Evolutionary conservation across 2,329 filamentous ascomycete species (phyloP).

Genomic region (Aureobasidium sp.): DNA sequence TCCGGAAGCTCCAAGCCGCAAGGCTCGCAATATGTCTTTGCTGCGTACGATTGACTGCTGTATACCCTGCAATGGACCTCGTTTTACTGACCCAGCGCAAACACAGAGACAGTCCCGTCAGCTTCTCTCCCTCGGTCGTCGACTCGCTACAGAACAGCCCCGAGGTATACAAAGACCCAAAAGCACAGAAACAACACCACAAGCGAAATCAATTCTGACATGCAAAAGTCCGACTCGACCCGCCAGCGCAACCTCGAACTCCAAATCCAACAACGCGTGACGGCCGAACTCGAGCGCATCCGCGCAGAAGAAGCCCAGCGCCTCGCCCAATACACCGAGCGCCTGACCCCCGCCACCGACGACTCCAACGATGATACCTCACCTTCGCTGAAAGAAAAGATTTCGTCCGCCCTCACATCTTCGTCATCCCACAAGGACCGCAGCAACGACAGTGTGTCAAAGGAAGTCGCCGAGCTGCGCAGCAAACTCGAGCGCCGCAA

Average conservation of each 20-base stretch:
- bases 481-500: conserved; percentile 47
- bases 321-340: conserved; percentile 60
- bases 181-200: background rate
- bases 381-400: conserved; percentile 21
- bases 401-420: conserved; percentile 23
- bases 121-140: conserved; percentile 74
- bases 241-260: conserved; percentile 78
- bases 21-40: conserved; percentile 54
- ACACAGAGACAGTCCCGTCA: conserved; percentile 53
- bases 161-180: conserved; percentile 56
- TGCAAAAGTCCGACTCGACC: conserved; percentile 71
- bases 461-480: conserved; percentile 51
- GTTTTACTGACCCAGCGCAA: background rate
- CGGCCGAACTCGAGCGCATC: conserved; percentile 74
- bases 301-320: conserved; percentile 62
- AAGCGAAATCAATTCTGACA: background rate
- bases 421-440: conserved; percentile 32
- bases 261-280: conserved; percentile 80
- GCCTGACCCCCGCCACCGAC: conserved; percentile 15
- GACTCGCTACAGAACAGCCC: conserved; percentile 76
- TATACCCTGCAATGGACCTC: background rate
- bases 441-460: conserved; percentile 46
- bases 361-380: conserved; percentile 21
- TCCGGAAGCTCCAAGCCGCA: conserved; percentile 56
- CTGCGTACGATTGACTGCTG: conserved; percentile 41